A percentile compares a stretch with the other conserved stretches of the same genome.
These are phyloP conservation scores for Eutrema salsugineum DNA, from an alignment of 441 rosid genomes.

Conservation along the genomic window DNA sequence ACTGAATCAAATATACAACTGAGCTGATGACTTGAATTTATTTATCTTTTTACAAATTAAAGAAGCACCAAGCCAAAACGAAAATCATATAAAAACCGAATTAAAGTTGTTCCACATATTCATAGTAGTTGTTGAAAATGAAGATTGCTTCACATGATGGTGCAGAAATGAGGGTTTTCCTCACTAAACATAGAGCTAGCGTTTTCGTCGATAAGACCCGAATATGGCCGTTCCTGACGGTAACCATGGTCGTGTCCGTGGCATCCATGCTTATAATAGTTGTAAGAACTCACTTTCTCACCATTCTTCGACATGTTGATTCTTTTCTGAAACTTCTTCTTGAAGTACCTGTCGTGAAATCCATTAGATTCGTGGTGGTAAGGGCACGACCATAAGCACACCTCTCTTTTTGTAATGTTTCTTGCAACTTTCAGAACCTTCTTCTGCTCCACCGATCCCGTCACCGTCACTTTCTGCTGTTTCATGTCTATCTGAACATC, in stretches of 20 bases:
- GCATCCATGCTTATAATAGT: constrained; percentile 45
- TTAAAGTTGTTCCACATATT: not conserved
- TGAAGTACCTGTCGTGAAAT: constrained; percentile 29
- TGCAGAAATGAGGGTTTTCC: constrained; percentile 76
- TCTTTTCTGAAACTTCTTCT: not conserved
- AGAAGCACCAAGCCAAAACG: not conserved
- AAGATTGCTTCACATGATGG: constrained; percentile 42
- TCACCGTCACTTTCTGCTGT: constrained; percentile 71
- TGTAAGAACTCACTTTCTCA: constrained; percentile 33
- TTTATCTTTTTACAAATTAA: constrained; percentile 4
- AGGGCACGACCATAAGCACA: constrained; percentile 63
- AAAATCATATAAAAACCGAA: not conserved
- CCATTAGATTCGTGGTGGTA: constrained; percentile 46
- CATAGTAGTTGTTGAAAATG: not conserved
- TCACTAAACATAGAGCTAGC: constrained; percentile 56
- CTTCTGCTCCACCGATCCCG: constrained; percentile 61
- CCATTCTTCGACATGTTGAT: constrained; percentile 14
- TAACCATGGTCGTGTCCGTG: constrained; percentile 44
- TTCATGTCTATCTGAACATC: constrained; percentile 52
- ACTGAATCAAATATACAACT: not conserved
- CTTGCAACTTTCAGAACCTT: constrained; percentile 59
- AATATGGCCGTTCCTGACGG: constrained; percentile 36
- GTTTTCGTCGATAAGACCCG: constrained; percentile 34
- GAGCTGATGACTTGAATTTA: not conserved
- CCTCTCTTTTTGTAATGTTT: constrained; percentile 42